Conservation (phyloP, 116 monocot species). For the Dioscorea cayenensis region DNA sequence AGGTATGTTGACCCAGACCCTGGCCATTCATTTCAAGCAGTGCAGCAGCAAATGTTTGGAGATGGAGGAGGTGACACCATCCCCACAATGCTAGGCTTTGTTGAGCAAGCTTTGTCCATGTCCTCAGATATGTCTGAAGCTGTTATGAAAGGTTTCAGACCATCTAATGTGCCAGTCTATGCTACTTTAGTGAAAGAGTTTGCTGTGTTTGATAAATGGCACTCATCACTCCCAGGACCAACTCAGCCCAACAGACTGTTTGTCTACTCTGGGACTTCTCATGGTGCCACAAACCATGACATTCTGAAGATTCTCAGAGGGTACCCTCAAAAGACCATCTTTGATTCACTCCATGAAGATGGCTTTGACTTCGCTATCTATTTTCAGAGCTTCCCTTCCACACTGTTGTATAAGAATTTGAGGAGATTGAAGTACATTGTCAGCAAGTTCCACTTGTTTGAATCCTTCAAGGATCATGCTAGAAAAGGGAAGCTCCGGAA, state of each 20-base stretch:
- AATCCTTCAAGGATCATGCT: conserved; percentile 43
- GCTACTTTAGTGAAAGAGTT: conserved; percentile 43
- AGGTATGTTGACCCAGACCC: conserved; percentile 58
- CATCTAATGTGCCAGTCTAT: conserved; percentile 46
- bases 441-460: conserved; percentile 42
- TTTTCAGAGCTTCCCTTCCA: conserved; percentile 61
- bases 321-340: conserved; percentile 78
- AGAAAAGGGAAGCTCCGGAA: conserved; percentile 38
- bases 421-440: conserved; percentile 35
- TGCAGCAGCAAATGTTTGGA: conserved; percentile 56
- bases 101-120: conserved; percentile 39
- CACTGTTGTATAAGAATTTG: conserved; percentile 59
- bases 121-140: conserved; percentile 21
- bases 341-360: conserved; percentile 61
- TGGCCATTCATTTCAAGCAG: conserved; percentile 68
- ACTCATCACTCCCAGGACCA: conserved; percentile 65
- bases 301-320: conserved; percentile 34
- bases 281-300: conserved; percentile 44
- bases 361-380: conserved; percentile 57
- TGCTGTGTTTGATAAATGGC: conserved; percentile 78
- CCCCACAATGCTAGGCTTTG: conserved; percentile 74
- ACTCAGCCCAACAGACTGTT: conserved; percentile 85
- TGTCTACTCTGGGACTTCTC: conserved; percentile 78
- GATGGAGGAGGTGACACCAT: conserved; percentile 4
- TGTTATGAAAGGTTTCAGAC: conserved; percentile 64